Evolutionary conservation across 176 grass and related monocot species (phyloP).

Genomic region (Stipa capillata): DNA sequence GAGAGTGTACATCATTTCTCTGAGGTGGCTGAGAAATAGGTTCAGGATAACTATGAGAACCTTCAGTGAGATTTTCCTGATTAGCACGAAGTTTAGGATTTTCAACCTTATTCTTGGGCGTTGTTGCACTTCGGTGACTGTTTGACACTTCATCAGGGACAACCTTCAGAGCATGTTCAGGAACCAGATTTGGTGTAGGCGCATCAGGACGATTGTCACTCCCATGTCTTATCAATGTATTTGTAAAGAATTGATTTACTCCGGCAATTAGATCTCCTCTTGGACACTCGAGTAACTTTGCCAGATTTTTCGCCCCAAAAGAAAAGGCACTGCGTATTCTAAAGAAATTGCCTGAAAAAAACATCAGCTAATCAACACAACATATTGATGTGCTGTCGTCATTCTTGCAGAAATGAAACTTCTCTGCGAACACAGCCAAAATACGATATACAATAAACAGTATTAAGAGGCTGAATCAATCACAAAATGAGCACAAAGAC

Average conservation of each 20-base stretch:
- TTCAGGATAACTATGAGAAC: conserved; percentile 27
- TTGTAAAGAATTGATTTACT: conserved; percentile 80
- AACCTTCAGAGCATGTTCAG: conserved; percentile 21
- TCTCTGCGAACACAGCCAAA: conserved; percentile 2
- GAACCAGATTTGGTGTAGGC: conserved; percentile 26
- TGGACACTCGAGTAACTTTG: conserved; percentile 62
- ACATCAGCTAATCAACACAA: conserved; percentile 1
- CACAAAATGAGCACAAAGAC: neutral
- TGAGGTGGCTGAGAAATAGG: conserved; percentile 31
- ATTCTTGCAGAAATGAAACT: neutral
- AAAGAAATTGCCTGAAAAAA: conserved; percentile 75
- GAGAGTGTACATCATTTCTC: conserved; percentile 21
- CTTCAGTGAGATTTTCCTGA: conserved; percentile 37
- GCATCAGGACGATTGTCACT: conserved; percentile 53
- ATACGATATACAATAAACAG: neutral
- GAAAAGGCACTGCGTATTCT: conserved; percentile 95
- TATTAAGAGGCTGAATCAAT: neutral
- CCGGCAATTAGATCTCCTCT: conserved; percentile 53
- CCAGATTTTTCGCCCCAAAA: conserved; percentile 77
- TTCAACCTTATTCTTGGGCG: conserved; percentile 36
- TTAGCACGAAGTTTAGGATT: conserved; percentile 29
- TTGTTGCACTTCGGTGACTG: conserved; percentile 21
- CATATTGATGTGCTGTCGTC: neutral
- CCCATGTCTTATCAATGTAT: conserved; percentile 79
- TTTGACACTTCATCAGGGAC: conserved; percentile 42